Conservation (phyloP, 345 rosid genomes). For the Litchi chinensis region DNA sequence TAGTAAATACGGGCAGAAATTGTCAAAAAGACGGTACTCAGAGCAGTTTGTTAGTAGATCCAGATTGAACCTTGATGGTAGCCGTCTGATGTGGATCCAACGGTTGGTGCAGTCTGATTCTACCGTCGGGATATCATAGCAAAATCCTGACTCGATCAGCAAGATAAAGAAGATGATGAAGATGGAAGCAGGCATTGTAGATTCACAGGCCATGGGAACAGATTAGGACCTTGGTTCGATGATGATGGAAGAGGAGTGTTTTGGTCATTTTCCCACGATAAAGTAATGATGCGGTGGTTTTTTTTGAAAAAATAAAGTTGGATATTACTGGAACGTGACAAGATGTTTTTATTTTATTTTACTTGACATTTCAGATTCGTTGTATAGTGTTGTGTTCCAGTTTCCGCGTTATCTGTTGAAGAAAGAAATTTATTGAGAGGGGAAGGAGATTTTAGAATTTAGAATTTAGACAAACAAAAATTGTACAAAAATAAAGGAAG, state of each 20-base stretch:
- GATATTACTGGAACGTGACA: not conserved
- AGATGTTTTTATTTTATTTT: too few relatives aligned
- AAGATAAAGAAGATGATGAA: slow-evolving; percentile 25
- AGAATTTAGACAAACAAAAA: not conserved
- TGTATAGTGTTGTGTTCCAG: not conserved
- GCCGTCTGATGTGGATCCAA: slow-evolving; percentile 86
- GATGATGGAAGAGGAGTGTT: not conserved
- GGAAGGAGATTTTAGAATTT: not conserved
- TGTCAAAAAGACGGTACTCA: slow-evolving; percentile 54
- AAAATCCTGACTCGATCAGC: slow-evolving; percentile 16
- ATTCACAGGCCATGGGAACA: slow-evolving; percentile 37
- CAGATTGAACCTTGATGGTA: slow-evolving; percentile 79
- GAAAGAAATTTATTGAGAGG: not conserved
- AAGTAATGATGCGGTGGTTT: not conserved
- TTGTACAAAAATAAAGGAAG: not conserved
- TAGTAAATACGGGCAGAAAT: slow-evolving; percentile 70
- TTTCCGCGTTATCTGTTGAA: not conserved
- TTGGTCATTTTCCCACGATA: not conserved
- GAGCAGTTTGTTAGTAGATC: slow-evolving; percentile 86
- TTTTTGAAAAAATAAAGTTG: not conserved
- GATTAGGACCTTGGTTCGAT: not conserved
- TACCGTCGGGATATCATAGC: slow-evolving; percentile 36
- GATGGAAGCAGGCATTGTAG: slow-evolving; percentile 19
- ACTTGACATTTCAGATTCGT: not conserved
- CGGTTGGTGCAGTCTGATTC: slow-evolving; percentile 60